Conservation (phyloP, 2,329 filamentous ascomycete species). For the Aspergillus sp. region DNA sequence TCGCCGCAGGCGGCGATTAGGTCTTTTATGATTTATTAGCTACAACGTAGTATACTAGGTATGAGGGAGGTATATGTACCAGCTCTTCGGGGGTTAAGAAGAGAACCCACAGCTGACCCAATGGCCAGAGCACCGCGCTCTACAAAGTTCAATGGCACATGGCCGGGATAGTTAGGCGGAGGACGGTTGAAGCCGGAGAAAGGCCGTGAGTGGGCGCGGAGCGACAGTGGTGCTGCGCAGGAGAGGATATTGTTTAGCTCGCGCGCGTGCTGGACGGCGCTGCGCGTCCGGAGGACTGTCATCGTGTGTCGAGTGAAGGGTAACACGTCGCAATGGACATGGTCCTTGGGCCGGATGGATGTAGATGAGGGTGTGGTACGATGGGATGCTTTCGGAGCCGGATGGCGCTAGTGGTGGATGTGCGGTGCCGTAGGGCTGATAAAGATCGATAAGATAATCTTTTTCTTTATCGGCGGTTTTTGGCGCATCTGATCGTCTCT, state of each 20-base stretch:
- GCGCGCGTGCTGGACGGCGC: conserved; percentile 18
- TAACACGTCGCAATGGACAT: conserved; percentile 14
- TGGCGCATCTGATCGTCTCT: not conserved
- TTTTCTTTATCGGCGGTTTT: not conserved
- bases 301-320: conserved; percentile 23
- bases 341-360: conserved; percentile 5
- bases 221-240: conserved; percentile 7
- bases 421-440: conserved; percentile 22
- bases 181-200: conserved; percentile 88
- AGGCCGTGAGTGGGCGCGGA: conserved; percentile 37
- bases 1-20: conserved; percentile 94
- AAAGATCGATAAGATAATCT: conserved; percentile 22
- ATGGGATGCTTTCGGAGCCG: conserved; percentile 18
- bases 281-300: conserved; percentile 29
- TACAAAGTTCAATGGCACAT: conserved; percentile 79
- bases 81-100: conserved; percentile 76
- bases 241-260: conserved; percentile 12
- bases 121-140: conserved; percentile 73
- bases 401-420: conserved; percentile 12
- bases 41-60: not conserved
- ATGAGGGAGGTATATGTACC: conserved; percentile 49
- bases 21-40: conserved; percentile 60
- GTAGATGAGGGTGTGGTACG: conserved; percentile 17
- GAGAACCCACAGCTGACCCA: conserved; percentile 61
- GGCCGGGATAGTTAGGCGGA: conserved; percentile 82